These are phyloP conservation scores for Nidularia sp. DNA, from an alignment of 768 basidiomycete genomes.

Conservation along the genomic window DNA sequence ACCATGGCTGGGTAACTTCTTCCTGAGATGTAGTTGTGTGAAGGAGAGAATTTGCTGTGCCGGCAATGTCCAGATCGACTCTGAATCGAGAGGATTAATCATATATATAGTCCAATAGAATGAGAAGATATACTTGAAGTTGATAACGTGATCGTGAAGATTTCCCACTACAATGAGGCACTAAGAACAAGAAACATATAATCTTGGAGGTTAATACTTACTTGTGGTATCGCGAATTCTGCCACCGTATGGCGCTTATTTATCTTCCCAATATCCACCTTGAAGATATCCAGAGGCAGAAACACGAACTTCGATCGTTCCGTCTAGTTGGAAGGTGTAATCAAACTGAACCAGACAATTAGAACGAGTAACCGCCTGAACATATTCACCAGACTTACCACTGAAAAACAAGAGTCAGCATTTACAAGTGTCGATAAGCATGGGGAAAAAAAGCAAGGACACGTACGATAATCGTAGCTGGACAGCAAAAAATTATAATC, in stretches of 20 bases:
- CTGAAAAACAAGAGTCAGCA: no score
- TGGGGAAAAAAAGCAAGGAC: background rate
- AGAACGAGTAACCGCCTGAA: no score
- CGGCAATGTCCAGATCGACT: slow-evolving; percentile 65
- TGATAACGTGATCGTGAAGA: background rate
- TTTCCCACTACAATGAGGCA: background rate
- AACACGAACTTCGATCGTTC: slow-evolving; percentile 63
- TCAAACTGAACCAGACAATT: slow-evolving; percentile 39
- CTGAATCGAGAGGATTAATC: no score
- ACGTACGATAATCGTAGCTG: slow-evolving; percentile 55
- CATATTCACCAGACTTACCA: no score
- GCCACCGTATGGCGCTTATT: slow-evolving; percentile 48
- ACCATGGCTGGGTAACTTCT: slow-evolving; percentile 48
- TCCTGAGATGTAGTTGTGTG: slow-evolving; percentile 47
- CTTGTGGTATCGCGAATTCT: slow-evolving; percentile 54
- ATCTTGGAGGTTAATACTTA: slow-evolving; percentile 40
- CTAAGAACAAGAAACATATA: no score
- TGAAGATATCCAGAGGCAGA: slow-evolving; percentile 71
- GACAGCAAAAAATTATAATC: no score
- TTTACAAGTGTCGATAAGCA: background rate
- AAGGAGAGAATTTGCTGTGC: slow-evolving; percentile 53
- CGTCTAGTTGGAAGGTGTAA: slow-evolving; percentile 63
- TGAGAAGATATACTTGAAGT: no score
- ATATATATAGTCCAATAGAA: no score
- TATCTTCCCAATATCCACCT: slow-evolving; percentile 52